phyloP scores from a whole-genome alignment of 2,329 filamentous ascomycete species.

The Phyllosticta citriasiana region DNA sequence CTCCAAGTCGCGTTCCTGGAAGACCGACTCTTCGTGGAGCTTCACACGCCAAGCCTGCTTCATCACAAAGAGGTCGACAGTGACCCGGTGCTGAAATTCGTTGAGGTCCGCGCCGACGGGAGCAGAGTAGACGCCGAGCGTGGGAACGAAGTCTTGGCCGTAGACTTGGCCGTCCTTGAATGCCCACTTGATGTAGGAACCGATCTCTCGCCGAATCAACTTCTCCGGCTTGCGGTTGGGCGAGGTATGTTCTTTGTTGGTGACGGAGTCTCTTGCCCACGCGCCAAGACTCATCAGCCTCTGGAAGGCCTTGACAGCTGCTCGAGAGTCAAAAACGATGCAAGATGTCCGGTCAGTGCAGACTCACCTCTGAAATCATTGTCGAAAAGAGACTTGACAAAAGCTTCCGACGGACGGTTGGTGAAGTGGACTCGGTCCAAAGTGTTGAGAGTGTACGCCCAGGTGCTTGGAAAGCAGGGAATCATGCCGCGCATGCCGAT shows the following conservation, averaged over 20 bases:
- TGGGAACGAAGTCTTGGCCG: constrained; percentile 28
- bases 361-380: constrained; percentile 38
- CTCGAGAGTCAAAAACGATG: not conserved
- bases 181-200: constrained; percentile 45
- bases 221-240: constrained; percentile 24
- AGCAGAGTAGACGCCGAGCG: constrained; percentile 38
- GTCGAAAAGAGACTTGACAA: constrained; percentile 34
- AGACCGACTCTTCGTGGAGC: constrained; percentile 16
- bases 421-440: constrained; percentile 45
- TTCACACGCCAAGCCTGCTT: constrained; percentile 33
- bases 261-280: constrained; percentile 40
- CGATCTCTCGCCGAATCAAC: constrained; percentile 33
- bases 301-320: constrained; percentile 42
- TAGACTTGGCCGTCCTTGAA: constrained; percentile 39
- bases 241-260: constrained; percentile 21
- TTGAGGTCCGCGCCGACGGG: constrained; percentile 23
- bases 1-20: constrained; percentile 11
- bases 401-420: constrained; percentile 29
- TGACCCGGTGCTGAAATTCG: constrained; percentile 24
- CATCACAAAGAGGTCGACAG: constrained; percentile 34
- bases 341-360: constrained; percentile 3
- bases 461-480: constrained; percentile 42
- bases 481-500: constrained; percentile 47
- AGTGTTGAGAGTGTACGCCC: constrained; percentile 44
- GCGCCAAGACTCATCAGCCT: constrained; percentile 42